phyloP scores from a whole-genome alignment of 2,329 filamentous ascomycete species.

The Tolypocladium endophyticum region DNA sequence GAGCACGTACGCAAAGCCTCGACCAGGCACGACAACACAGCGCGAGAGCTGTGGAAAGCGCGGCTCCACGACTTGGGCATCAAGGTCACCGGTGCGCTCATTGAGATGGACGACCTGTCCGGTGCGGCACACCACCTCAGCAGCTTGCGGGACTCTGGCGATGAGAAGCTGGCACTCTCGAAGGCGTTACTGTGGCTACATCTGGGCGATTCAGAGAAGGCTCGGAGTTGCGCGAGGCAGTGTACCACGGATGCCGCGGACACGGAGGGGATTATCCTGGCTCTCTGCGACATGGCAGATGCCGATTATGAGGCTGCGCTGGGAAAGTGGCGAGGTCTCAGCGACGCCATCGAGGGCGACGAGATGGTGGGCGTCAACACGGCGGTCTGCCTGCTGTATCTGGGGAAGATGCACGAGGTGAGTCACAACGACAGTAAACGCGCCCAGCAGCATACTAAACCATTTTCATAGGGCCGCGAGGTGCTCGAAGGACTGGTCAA shows the following conservation, averaged over 20 bases:
- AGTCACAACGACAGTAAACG: constrained; percentile 6
- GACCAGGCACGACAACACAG: constrained; percentile 36
- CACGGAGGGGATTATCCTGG: constrained; percentile 43
- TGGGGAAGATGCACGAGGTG: constrained; percentile 64
- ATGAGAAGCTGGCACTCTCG: constrained; percentile 32
- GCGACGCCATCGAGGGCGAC: constrained; percentile 31
- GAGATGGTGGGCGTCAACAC: constrained; percentile 73
- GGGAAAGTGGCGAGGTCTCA: constrained; percentile 45
- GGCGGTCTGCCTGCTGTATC: constrained; percentile 76
- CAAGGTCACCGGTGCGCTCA: constrained; percentile 52
- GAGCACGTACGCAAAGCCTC: constrained; percentile 40
- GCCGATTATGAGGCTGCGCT: constrained; percentile 59
- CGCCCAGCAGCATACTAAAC: constrained; percentile 5
- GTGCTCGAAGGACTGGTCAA: constrained; percentile 58
- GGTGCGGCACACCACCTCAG: constrained; percentile 66
- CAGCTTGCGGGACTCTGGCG: constrained; percentile 35
- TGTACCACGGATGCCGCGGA: constrained; percentile 17
- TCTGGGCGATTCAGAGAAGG: constrained; percentile 64
- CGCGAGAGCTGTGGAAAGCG: constrained; percentile 56
- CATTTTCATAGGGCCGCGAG: constrained; percentile 42
- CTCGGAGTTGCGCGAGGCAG: constrained; percentile 40
- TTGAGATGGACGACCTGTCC: constrained; percentile 81
- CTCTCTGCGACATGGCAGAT: constrained; percentile 70
- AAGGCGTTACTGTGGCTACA: constrained; percentile 64
- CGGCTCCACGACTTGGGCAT: constrained; percentile 68